Conservation (phyloP, 2,329 filamentous ascomycete genomes). For the Sporothrix pseudoabietina region DNA sequence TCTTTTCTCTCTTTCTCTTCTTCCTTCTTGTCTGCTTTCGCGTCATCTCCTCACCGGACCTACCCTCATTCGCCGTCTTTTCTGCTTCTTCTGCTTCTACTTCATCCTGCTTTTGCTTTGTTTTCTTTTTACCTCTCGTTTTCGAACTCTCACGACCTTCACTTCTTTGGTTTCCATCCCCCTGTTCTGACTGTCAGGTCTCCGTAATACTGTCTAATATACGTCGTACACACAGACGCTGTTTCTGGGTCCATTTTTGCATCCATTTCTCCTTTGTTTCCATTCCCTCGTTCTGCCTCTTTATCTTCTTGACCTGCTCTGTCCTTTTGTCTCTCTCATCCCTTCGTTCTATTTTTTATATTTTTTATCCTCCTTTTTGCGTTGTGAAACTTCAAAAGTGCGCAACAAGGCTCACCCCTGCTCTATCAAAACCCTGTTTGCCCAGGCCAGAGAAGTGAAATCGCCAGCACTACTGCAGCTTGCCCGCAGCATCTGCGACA, state of each 20-base stretch:
- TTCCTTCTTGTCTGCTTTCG: not conserved
- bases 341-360: slow-evolving; percentile 19
- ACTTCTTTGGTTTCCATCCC: slow-evolving; percentile 14
- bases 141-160: not conserved
- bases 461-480: slow-evolving; percentile 21
- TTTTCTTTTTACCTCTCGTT: not conserved
- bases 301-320: not conserved
- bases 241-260: not conserved
- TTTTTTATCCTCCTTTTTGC: slow-evolving; percentile 9
- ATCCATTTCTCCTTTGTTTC: not conserved
- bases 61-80: not conserved
- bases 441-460: not conserved
- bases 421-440: not conserved
- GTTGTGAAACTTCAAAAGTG: slow-evolving; percentile 25
- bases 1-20: slow-evolving; percentile 1
- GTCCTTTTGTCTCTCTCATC: not conserved
- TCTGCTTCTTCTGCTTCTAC: slow-evolving; percentile 13
- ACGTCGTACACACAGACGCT: slow-evolving; percentile 10
- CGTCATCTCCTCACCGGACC: slow-evolving; percentile 1
- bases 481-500: slow-evolving; percentile 23
- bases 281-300: slow-evolving; percentile 15
- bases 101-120: not conserved
- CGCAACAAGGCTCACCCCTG: slow-evolving; percentile 15
- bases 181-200: slow-evolving; percentile 16
- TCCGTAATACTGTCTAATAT: not conserved